A percentile compares a stretch with the other conserved stretches of the same genome.
These are phyloP conservation scores for Populus alba DNA, from an alignment of 345 rosid species.

Conservation along the genomic window DNA sequence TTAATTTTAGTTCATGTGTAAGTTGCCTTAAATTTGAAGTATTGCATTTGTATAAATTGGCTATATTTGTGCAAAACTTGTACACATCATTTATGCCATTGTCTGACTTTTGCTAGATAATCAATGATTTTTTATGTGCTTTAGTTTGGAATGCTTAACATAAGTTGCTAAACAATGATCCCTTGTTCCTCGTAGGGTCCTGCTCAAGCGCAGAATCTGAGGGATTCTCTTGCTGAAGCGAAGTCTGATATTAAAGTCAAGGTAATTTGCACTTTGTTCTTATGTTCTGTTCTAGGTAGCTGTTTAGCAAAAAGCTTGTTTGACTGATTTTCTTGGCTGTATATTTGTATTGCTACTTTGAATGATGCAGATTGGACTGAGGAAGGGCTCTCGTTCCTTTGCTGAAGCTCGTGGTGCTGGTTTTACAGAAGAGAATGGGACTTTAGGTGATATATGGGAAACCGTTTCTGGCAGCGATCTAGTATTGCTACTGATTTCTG, in stretches of 20 bases:
- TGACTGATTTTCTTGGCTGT: background rate
- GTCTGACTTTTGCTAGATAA: background rate
- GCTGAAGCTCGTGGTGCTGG: constrained; percentile 89
- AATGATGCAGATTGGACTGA: constrained; percentile 63
- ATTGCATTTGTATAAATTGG: background rate
- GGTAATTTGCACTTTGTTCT: constrained; percentile 34
- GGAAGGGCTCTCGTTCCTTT: constrained; percentile 88
- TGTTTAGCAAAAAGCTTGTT: background rate
- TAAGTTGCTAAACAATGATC: background rate
- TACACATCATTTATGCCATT: background rate
- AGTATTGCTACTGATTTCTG: constrained; percentile 82
- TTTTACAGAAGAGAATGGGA: constrained; percentile 79
- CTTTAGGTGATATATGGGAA: constrained; percentile 88
- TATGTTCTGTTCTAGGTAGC: background rate
- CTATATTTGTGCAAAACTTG: background rate
- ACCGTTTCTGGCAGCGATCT: constrained; percentile 87
- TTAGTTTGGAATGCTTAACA: background rate
- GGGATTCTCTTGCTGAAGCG: constrained; percentile 86
- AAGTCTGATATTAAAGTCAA: constrained; percentile 79
- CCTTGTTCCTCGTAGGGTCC: constrained; percentile 46
- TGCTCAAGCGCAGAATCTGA: constrained; percentile 93
- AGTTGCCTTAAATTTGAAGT: background rate
- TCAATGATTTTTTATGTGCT: background rate
- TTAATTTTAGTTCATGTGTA: background rate
- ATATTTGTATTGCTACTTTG: background rate